These are phyloP conservation scores for Kernera saxatilis DNA, from an alignment of 345 rosid species.

Conservation along the genomic window DNA sequence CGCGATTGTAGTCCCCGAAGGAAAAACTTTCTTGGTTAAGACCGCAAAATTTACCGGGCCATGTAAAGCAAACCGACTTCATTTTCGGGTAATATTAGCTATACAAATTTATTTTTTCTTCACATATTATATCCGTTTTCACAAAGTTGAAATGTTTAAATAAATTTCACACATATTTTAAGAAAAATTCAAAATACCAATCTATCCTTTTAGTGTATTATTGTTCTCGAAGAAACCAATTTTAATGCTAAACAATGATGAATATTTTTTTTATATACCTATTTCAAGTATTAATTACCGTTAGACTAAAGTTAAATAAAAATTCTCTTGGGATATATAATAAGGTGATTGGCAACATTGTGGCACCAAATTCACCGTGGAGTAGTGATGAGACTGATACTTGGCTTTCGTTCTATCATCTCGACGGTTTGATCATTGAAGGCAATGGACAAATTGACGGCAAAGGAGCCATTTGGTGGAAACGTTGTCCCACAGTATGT, in stretches of 20 bases:
- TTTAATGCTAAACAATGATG: no score
- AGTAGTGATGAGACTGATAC: not conserved
- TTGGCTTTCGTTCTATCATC: not conserved
- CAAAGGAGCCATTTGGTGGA: not conserved
- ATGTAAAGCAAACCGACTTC: not conserved
- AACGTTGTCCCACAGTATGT: not conserved
- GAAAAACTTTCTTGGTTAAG: not conserved
- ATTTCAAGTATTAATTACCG: not conserved
- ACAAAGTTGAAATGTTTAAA: not conserved
- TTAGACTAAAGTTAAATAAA: not conserved
- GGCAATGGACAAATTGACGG: not conserved
- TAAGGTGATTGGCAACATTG: not conserved
- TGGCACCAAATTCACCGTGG: not conserved
- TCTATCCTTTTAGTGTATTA: no score
- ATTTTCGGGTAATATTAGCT: not conserved
- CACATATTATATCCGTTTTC: not conserved
- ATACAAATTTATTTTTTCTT: no score
- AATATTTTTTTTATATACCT: no score
- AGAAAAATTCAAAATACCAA: no score
- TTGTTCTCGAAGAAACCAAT: no score
- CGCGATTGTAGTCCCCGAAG: not conserved
- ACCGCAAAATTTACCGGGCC: not conserved
- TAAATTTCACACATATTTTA: not conserved
- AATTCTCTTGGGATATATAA: no score
- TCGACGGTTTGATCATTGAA: not conserved